Conservation (phyloP, 768 basidiomycete species). For the Trametes cingulata region DNA sequence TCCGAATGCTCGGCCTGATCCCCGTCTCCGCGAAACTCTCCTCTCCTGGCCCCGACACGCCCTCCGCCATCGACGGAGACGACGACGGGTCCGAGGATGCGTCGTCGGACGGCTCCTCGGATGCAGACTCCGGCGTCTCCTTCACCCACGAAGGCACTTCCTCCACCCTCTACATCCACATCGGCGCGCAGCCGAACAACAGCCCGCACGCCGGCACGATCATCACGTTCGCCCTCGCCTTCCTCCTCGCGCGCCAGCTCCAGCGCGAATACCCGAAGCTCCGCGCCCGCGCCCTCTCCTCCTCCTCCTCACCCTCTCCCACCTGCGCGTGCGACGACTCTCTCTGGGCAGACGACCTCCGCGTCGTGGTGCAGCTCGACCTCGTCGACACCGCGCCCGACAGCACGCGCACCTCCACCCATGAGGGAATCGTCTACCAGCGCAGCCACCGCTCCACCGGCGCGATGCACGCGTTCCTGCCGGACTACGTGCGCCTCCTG, state of each 20-base stretch:
- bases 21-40: background rate
- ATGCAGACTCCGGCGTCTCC: background rate
- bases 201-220: conserved; percentile 35
- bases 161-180: conserved; percentile 22
- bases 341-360: conserved; percentile 4
- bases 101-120: background rate
- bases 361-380: conserved; percentile 25
- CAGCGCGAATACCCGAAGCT: conserved; percentile 7
- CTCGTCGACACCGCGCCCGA: conserved; percentile 35
- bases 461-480: conserved; percentile 19
- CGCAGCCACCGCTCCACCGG: conserved; percentile 29
- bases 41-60: background rate
- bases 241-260: conserved; percentile 29
- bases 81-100: background rate
- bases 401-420: background rate
- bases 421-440: conserved; percentile 29
- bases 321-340: no score
- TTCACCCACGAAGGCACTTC: background rate
- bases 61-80: background rate
- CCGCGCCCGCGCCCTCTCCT: conserved; percentile 2
- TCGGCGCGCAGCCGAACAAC: conserved; percentile 38
- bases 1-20: conserved; percentile 11
- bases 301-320: background rate
- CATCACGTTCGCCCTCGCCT: conserved; percentile 29
- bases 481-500: conserved; percentile 28